Percentiles rank a stretch among this genome's conserved stretches.
phyloP scores from a whole-genome alignment of 2,329 filamentous ascomycete species.

The Fusarium napiforme region DNA sequence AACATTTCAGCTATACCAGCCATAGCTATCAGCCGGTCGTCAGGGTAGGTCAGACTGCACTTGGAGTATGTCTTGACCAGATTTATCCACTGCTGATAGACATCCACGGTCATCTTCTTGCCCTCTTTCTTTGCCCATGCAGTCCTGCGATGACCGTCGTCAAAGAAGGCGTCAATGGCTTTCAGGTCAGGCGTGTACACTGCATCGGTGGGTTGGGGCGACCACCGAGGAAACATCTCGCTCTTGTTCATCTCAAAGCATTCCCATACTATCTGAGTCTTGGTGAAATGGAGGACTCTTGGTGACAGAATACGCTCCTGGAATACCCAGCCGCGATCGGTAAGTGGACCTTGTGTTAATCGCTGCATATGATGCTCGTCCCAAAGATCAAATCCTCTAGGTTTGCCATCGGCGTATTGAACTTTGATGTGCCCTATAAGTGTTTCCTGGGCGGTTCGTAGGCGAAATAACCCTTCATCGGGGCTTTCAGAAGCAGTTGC shows the following conservation, averaged over 20 bases:
- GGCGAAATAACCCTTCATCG: not conserved
- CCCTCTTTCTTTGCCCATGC: not conserved
- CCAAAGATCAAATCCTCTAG: not conserved
- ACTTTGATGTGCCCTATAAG: not conserved
- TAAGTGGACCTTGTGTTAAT: not conserved
- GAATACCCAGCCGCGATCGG: not conserved
- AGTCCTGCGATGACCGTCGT: not conserved
- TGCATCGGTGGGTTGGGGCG: not conserved
- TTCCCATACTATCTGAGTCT: not conserved
- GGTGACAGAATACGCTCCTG: not conserved
- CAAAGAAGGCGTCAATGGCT: not conserved
- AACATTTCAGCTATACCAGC: not conserved
- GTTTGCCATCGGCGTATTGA: not conserved
- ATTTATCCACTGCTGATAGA: not conserved
- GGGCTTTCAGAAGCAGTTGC: not conserved
- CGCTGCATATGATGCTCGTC: not conserved
- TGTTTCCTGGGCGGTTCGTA: accelerated
- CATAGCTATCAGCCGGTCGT: not conserved
- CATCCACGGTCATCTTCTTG: not conserved
- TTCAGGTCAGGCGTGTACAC: not conserved
- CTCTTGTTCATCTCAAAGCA: not conserved
- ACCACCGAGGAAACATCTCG: not conserved
- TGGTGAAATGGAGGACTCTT: not conserved
- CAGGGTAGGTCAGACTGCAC: not conserved
- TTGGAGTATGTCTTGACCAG: not conserved